A percentile compares a stretch with the other conserved stretches of the same genome.
Conservation (phyloP, 768 basidiomycete genomes). For the Termitomyces sp. region DNA sequence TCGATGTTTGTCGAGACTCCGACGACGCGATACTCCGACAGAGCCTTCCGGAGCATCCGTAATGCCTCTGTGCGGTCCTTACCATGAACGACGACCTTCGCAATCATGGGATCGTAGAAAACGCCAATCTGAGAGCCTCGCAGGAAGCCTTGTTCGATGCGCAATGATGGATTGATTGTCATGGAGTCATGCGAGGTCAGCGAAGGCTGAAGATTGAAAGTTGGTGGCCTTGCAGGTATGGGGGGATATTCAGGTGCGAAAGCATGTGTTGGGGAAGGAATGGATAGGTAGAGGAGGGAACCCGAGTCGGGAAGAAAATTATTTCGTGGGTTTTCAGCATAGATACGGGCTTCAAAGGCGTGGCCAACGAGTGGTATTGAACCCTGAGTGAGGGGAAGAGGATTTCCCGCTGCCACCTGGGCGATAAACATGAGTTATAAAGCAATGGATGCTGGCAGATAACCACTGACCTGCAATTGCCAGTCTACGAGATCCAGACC, state of each 20-base stretch:
- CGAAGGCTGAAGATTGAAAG: slow-evolving; percentile 24
- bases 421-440: not conserved
- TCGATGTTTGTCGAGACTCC: slow-evolving; percentile 91
- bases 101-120: slow-evolving; percentile 90
- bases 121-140: slow-evolving; percentile 79
- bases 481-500: slow-evolving; percentile 92
- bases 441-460: not conserved
- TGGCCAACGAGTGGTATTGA: slow-evolving; percentile 86
- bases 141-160: slow-evolving; percentile 88
- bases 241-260: slow-evolving; percentile 49
- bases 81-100: slow-evolving; percentile 88
- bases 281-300: slow-evolving; percentile 70
- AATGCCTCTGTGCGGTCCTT: slow-evolving; percentile 80
- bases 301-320: slow-evolving; percentile 93
- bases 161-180: slow-evolving; percentile 51
- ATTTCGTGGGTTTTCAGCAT: slow-evolving; percentile 92
- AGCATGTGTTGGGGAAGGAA: slow-evolving; percentile 64
- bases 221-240: slow-evolving; percentile 15
- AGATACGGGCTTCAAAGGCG: slow-evolving; percentile 92
- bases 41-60: slow-evolving; percentile 68
- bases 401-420: slow-evolving; percentile 84
- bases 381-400: slow-evolving; percentile 70
- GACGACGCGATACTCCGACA: slow-evolving; percentile 87
- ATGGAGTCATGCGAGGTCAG: slow-evolving; percentile 22
- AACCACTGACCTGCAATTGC: slow-evolving; percentile 68